Evolutionary conservation across 495 filamentous ascomycete genomes (phyloP), one percentile per base, ranked within the genome.

Genomic region (Tricharina praecox): DNA sequence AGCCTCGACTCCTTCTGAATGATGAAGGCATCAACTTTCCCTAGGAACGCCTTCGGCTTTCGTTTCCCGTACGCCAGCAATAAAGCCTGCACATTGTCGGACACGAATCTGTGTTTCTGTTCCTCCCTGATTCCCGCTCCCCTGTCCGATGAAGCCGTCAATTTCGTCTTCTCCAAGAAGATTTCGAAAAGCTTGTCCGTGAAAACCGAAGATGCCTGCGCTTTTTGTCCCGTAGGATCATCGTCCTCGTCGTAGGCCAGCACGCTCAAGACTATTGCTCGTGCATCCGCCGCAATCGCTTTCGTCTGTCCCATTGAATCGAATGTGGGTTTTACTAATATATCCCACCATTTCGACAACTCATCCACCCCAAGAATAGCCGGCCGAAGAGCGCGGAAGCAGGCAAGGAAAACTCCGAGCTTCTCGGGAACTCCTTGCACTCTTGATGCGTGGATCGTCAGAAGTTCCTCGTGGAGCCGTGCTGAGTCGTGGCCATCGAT

Each of bases 11-110:
- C 67, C 44, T 70, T 72, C 47, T 72, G 69, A 23, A 75, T 63
- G 28, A 85, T 66, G 44, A 76, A 76, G 15, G 63, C 60, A 52
- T 83, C 68, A 40, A 85, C 56, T 13, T 68, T 65, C 21, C 61
- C 62, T 50, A 85, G 66, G 48, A 85, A 71, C 45, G 73, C 68
- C 68, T 79, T 81, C 5, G 81, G 81, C 41, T 73, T 71, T 54
- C 70, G 77, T 60, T 74, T 74, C 21, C 79, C 78, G 50, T 73
- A 79, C 16, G 67, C 63, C 48, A 81, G 48, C 26, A 82, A 58
- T 4, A 70, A 52, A 53, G 70, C 55, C 66, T 71, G 64, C 47
- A 72, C 69, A 52, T 67, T 65, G 3, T 67, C 64, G 9, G 71
- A 59, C 32, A 70, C 62, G 36, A 65, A 61, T 25, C 56, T 44